Percentiles rank a stretch among this genome's conserved stretches.
Evolutionary conservation across 352 stramenopile genomes (phyloP).

Genomic region (Phytopythium litorale): DNA sequence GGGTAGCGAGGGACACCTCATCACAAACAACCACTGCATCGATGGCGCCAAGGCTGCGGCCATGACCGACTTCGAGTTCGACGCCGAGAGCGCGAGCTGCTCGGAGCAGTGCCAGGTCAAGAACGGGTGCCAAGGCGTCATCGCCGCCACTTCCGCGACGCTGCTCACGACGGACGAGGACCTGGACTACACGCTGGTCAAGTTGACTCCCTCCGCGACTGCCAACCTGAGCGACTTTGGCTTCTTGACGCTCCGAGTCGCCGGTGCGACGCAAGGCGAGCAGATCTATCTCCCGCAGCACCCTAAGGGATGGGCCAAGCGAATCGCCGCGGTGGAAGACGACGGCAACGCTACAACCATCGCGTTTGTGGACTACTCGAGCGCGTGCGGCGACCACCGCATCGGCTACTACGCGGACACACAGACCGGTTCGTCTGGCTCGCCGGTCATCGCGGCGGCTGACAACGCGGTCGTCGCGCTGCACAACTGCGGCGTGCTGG

Average conservation of each 20-base stretch:
- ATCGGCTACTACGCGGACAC: conserved; percentile 45
- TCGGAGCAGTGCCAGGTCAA: conserved; percentile 18
- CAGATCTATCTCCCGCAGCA: conserved; percentile 53
- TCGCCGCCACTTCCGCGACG: conserved; percentile 22
- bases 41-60: conserved; percentile 11
- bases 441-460: conserved; percentile 28
- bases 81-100: conserved; percentile 30
- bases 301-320: conserved; percentile 29
- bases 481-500: conserved; percentile 39
- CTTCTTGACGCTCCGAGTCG: conserved; percentile 26
- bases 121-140: conserved; percentile 15
- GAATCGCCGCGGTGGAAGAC: conserved; percentile 24
- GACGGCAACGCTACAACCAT: conserved; percentile 17
- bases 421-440: conserved; percentile 33
- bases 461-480: conserved; percentile 46
- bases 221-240: conserved; percentile 25
- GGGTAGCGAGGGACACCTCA: conserved; percentile 32
- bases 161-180: conserved; percentile 16
- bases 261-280: conserved; percentile 21
- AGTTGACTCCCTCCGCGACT: conserved; percentile 16
- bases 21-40: conserved; percentile 54
- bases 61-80: conserved; percentile 29
- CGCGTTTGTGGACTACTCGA: conserved; percentile 15
- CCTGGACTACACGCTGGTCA: conserved; percentile 44
- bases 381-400: conserved; percentile 25